Evolutionary conservation across 2,329 filamentous ascomycete species (phyloP), one percentile per base, ranked within the genome.

Genomic region (Phyllosticta capitalensis): DNA sequence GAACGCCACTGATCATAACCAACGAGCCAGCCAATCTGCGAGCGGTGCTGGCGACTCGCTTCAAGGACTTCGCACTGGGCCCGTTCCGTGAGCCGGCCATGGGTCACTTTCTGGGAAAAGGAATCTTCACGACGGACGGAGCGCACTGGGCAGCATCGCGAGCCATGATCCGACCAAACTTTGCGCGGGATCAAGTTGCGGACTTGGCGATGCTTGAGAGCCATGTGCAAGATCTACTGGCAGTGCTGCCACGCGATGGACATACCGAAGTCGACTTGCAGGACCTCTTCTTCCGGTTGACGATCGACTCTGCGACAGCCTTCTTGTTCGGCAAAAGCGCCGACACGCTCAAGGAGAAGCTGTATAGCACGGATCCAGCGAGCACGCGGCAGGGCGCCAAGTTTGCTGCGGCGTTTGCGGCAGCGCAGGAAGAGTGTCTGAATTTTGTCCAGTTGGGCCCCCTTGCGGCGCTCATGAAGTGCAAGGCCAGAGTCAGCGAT

Each of bases 1-100:
- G 85, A 87, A 64, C 72, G 69, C 3, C 84, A 87, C 71, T 75
- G 86, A 71, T 77, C 58, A 65, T 68, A 10, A 80, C 78, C 1
- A 70, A 67, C 14, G 78, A 79, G 65, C 77, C 77, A 0, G 76
- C 78, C 59, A 79, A 79, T 60, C 62, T 79, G 59, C 79, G 79
- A 65, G 70, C 72, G 0, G 72, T 79, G n/a, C 69, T 78, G 54
- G 72, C 73, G 51, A 63, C 74, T 5, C 73, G 74, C 26, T 76
- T 76, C 63, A 77, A 78, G 64, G 78, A 79, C 61, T 80, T 74
- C 70, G 69, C 71, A 21, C 65, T 79, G 9, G 72, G 71, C 0
- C 63, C 66, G 4, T 61, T 68, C 24, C 67, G 76, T 19, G 67
- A 71, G 52, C 60, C 62, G 5, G 65, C 68, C 4, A 75, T 79